Evolutionary conservation across 495 filamentous ascomycete genomes (phyloP), one percentile per base, ranked within the genome.

Genomic region (Cetradonia linearis): DNA sequence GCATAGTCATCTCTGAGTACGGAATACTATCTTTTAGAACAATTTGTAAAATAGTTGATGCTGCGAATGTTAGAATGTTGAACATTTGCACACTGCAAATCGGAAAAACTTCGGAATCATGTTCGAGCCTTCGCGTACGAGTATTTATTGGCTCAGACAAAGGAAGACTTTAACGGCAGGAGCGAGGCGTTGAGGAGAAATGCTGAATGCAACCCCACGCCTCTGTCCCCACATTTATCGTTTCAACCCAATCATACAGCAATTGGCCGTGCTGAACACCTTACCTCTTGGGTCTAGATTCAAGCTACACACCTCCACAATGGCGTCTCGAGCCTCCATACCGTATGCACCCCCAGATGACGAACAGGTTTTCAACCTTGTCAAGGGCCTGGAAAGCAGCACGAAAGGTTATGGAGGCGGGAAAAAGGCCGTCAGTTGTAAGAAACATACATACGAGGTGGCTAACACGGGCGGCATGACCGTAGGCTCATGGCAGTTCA

Each of bases 401-500:
- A 73, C 74, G 34, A 74, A 73, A 60, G 81, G 83, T 64, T 61
- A 65, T 44, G 54, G 59, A 18, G 57, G 59, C 25, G 80, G 76
- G 37, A 81, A 77, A 65, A 74, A 73, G 46, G 62, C 73, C 13
- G 85, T 87, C 70, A 81, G 75, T 31, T 83, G 83, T 74, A 94
- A 85, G 67, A 95, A 88, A 75, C 78, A 76, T 10, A 87, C 79
- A 8, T 97, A 86, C 69, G 63, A 72, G 0, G 78, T 96, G 27
- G 72, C 74, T 3, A 77, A 76, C 11, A 83, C 84, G 4, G 71
- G 81, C 40, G 67, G 77, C 28, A 75, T 87, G 60, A 72, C 70
- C 2, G 91, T 97, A 28, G 83, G 94, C 67, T 96, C 92, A 6
- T 98, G 93, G 93, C 84, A 85, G 31, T 87, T 96, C 69, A 81